A percentile compares a stretch with the other conserved stretches of the same genome.
Evolutionary conservation across 306 rosid genomes (phyloP).

Genomic region (Hylodesmum podocarpum): DNA sequence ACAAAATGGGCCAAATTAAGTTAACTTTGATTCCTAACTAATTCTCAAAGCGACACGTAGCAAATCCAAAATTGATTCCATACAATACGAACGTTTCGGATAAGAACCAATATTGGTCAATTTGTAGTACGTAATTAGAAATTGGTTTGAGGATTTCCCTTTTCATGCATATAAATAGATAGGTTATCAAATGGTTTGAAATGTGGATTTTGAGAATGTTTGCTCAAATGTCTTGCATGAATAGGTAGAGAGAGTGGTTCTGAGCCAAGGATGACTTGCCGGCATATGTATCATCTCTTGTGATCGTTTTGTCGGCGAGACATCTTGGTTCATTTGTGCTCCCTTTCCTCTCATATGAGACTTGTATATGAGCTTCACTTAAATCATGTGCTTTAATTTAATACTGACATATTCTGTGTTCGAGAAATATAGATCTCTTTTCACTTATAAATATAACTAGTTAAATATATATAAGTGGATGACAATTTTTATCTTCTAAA

Average conservation of each 20-base stretch:
- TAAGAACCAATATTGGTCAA: background rate
- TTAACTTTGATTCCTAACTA: slow-evolving; percentile 10
- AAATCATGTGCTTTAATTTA: no score
- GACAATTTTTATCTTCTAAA: no score
- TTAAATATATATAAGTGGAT: no score
- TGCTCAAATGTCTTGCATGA: slow-evolving; percentile 27
- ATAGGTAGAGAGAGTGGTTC: slow-evolving; percentile 29
- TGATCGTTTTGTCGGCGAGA: no score
- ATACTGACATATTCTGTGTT: no score
- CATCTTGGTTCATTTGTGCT: slow-evolving; percentile 27
- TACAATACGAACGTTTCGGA: background rate
- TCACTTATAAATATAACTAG: no score
- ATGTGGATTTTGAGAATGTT: background rate
- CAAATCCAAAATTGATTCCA: slow-evolving; percentile 5
- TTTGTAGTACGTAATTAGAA: no score
- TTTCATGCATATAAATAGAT: slow-evolving; percentile 26
- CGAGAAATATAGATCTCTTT: no score
- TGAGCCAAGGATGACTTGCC: slow-evolving; percentile 52
- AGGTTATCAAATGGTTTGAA: background rate
- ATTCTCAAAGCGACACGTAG: background rate
- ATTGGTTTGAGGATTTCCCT: background rate
- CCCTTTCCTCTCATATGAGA: slow-evolving; percentile 39
- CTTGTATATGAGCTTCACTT: background rate
- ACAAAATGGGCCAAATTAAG: background rate
- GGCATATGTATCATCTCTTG: no score